These are phyloP conservation scores for Penicillium subrubescens DNA, from an alignment of 495 filamentous ascomycete species.

Conservation along the genomic window DNA sequence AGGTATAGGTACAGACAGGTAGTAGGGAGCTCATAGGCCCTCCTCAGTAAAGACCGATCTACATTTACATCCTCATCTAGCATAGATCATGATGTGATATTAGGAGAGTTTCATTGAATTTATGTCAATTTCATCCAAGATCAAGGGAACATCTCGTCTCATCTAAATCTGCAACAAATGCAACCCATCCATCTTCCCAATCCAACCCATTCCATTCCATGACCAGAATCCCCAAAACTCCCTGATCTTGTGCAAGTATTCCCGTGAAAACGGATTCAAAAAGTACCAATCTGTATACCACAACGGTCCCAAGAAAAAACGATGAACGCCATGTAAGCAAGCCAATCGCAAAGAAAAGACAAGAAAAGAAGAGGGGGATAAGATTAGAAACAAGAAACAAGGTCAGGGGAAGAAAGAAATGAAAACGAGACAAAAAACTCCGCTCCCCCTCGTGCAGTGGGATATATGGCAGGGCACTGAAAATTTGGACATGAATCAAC, in stretches of 20 bases:
- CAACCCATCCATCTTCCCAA: conserved; percentile 14
- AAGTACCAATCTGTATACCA: conserved; percentile 38
- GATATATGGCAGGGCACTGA: conserved; percentile 27
- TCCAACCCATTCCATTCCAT: conserved; percentile 1
- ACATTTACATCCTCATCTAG: neutral
- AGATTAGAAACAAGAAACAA: neutral
- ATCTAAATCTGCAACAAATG: conserved; percentile 29
- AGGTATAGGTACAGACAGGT: too few relatives aligned
- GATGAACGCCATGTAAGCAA: conserved; percentile 13
- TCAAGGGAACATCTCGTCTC: conserved; percentile 4
- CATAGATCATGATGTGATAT: neutral
- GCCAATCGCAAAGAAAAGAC: neutral
- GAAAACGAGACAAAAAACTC: conserved; percentile 18
- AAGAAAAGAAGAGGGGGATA: neutral
- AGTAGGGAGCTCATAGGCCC: too few relatives aligned
- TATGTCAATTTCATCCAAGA: conserved; percentile 1
- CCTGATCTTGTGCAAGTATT: conserved; percentile 12
- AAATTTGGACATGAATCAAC: conserved; percentile 19
- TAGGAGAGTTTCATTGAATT: conserved; percentile 1
- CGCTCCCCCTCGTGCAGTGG: conserved; percentile 26
- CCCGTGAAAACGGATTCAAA: conserved; percentile 10
- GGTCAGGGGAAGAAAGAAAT: conserved; percentile 12
- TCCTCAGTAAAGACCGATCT: neutral
- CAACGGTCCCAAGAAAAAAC: conserved; percentile 28
- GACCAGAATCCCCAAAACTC: conserved; percentile 14